A percentile compares a stretch with the other conserved stretches of the same genome.
phyloP scores from a whole-genome alignment of 495 filamentous ascomycete species.

The Ramalina peruviana region DNA sequence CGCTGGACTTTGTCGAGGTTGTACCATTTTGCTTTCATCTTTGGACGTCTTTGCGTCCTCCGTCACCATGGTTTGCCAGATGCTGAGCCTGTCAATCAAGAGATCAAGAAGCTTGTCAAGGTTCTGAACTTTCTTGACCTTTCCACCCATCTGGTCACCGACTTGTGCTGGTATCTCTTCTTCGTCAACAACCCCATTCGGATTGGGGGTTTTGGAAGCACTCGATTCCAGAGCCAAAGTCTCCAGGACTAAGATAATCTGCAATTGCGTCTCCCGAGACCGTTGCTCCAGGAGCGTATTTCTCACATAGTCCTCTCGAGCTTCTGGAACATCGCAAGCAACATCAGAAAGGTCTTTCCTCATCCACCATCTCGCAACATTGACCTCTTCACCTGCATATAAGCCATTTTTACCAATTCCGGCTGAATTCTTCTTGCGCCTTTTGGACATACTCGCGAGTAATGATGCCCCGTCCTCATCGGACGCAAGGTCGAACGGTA shows the following conservation, averaged over 20 bases:
- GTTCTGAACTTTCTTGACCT: conserved; percentile 40
- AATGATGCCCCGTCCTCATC: conserved; percentile 37
- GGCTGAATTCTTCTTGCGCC: conserved; percentile 52
- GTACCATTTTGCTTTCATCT: conserved; percentile 20
- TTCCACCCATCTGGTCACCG: conserved; percentile 11
- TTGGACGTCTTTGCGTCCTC: conserved; percentile 39
- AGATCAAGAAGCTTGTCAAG: conserved; percentile 59
- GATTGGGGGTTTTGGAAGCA: conserved; percentile 14
- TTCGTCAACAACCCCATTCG: conserved; percentile 14
- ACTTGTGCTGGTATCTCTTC: conserved; percentile 23
- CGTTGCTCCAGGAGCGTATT: conserved; percentile 51
- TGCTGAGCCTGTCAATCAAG: conserved; percentile 80
- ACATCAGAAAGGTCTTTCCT: conserved; percentile 27
- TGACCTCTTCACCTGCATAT: conserved; percentile 61
- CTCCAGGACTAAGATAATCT: conserved; percentile 83
- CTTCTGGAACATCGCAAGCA: conserved; percentile 21
- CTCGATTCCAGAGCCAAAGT: conserved; percentile 59
- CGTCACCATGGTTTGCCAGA: conserved; percentile 78
- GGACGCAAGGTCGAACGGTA: conserved; percentile 42
- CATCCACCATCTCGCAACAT: conserved; percentile 70
- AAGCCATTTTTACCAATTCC: conserved; percentile 64
- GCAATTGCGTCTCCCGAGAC: conserved; percentile 69
- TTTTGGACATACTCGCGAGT: conserved; percentile 19
- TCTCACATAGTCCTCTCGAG: conserved; percentile 40
- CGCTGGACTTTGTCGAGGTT: conserved; percentile 21